phyloP scores from a whole-genome alignment of 2,329 filamentous ascomycete species.

The Paraphaeosphaeria sporulosa region DNA sequence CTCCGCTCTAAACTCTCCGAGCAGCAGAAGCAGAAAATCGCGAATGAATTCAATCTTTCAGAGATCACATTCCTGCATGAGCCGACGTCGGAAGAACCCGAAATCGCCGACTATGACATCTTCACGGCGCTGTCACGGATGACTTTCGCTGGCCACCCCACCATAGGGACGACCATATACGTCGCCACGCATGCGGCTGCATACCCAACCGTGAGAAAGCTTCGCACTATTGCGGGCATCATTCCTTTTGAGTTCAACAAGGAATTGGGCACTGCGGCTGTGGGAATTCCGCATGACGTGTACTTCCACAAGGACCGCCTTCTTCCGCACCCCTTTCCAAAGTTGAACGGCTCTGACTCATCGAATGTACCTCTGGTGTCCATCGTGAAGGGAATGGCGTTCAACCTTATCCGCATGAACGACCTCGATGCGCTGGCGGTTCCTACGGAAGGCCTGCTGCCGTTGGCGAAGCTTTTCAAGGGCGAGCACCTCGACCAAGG shows the following conservation, averaged over 20 bases:
- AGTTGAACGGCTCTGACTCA: slow-evolving; percentile 20
- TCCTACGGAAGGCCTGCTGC: slow-evolving; percentile 51
- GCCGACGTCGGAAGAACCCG: slow-evolving; percentile 18
- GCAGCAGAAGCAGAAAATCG: slow-evolving; percentile 59
- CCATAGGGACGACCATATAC: slow-evolving; percentile 61
- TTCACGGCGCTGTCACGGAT: slow-evolving; percentile 60
- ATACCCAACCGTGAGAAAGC: slow-evolving; percentile 19
- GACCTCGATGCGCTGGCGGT: slow-evolving; percentile 58
- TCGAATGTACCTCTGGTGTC: slow-evolving; percentile 41
- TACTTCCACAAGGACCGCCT: slow-evolving; percentile 61
- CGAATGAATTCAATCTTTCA: slow-evolving; percentile 63
- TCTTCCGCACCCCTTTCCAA: slow-evolving; percentile 42
- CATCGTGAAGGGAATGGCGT: slow-evolving; percentile 76
- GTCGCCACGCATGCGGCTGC: slow-evolving; percentile 40
- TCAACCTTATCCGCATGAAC: slow-evolving; percentile 67
- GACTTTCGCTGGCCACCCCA: slow-evolving; percentile 65
- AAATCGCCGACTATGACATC: slow-evolving; percentile 54
- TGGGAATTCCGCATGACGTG: slow-evolving; percentile 70
- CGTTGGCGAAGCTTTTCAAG: slow-evolving; percentile 33
- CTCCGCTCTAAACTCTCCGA: slow-evolving; percentile 47
- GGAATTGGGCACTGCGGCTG: slow-evolving; percentile 52
- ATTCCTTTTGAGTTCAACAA: slow-evolving; percentile 25
- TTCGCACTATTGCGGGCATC: slow-evolving; percentile 25
- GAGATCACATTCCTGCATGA: slow-evolving; percentile 63
- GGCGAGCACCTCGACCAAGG: slow-evolving; percentile 42